Conservation (phyloP, 2,329 filamentous ascomycete species). For the Xylariaceae sp. region DNA sequence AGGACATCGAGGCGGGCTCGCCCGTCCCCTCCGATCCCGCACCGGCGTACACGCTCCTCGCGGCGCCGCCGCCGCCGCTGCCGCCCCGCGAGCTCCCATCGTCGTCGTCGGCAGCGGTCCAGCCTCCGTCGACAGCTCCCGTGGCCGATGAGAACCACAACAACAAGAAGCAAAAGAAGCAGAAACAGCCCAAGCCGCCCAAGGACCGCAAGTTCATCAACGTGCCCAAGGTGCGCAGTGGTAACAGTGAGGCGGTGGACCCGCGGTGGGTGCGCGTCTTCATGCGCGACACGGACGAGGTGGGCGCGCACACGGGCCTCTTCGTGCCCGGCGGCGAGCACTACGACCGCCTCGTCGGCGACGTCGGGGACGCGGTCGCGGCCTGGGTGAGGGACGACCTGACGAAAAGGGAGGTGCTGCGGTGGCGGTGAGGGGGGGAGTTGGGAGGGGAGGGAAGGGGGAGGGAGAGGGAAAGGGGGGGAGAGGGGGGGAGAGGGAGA, state of each 20-base stretch:
- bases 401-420: slow-evolving; percentile 32
- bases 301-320: slow-evolving; percentile 75
- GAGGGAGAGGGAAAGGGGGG: slow-evolving; percentile 7
- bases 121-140: background rate
- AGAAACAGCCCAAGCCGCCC: slow-evolving; percentile 15
- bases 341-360: slow-evolving; percentile 70
- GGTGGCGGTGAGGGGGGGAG: slow-evolving; percentile 21
- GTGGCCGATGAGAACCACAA: too few relatives aligned
- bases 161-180: too few relatives aligned
- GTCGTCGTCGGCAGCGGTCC: background rate
- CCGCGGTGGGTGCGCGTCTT: slow-evolving; percentile 69
- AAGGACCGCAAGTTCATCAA: slow-evolving; percentile 74
- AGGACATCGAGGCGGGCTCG: too few relatives aligned
- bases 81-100: too few relatives aligned
- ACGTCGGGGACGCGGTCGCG: slow-evolving; percentile 60
- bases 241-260: slow-evolving; percentile 54
- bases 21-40: too few relatives aligned
- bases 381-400: slow-evolving; percentile 62
- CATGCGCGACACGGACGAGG: slow-evolving; percentile 79
- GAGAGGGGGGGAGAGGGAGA: slow-evolving; percentile 15
- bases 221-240: slow-evolving; percentile 49
- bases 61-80: too few relatives aligned
- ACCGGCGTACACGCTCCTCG: too few relatives aligned
- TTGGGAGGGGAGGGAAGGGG: slow-evolving; percentile 1
- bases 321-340: slow-evolving; percentile 67